Percentiles rank a stretch among this genome's conserved stretches.
phyloP scores from a whole-genome alignment of 2,329 filamentous ascomycete species.

The Penicillium griseofulvum region DNA sequence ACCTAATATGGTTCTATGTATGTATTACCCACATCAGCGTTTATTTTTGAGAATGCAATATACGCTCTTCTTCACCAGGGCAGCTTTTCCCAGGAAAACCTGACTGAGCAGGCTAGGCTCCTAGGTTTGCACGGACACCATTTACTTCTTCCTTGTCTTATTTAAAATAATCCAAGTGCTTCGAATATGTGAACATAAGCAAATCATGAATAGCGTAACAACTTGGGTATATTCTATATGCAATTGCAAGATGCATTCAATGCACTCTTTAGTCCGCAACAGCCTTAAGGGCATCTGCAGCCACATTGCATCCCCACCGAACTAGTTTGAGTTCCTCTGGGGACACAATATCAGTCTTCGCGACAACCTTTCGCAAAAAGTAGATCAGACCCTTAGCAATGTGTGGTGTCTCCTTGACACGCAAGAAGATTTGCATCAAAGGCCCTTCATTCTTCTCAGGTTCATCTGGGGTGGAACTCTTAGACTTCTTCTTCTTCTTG shows the following conservation, averaged over 20 bases:
- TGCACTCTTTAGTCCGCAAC: slow-evolving; percentile 24
- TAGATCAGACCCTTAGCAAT: slow-evolving; percentile 73
- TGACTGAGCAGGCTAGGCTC: not conserved
- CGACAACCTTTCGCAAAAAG: slow-evolving; percentile 73
- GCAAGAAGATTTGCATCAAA: slow-evolving; percentile 65
- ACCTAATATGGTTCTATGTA: not conserved
- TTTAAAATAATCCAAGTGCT: not conserved
- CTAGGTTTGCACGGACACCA: too few species aligned
- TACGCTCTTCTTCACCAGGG: not conserved
- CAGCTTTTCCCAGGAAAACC: not conserved
- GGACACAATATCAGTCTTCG: slow-evolving; percentile 59
- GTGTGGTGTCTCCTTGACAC: slow-evolving; percentile 61
- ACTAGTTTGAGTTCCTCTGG: slow-evolving; percentile 54
- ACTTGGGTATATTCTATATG: slow-evolving; percentile 8
- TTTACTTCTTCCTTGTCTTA: not conserved
- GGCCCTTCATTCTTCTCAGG: slow-evolving; percentile 53
- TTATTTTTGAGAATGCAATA: not conserved
- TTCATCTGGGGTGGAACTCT: slow-evolving; percentile 18
- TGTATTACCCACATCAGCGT: not conserved
- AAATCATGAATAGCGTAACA: slow-evolving; percentile 1
- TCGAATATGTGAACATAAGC: not conserved
- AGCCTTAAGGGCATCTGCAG: slow-evolving; percentile 42
- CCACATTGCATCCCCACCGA: slow-evolving; percentile 45
- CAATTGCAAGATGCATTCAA: not conserved
- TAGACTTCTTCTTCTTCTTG: slow-evolving; percentile 26